Evolutionary conservation across 2,329 filamentous ascomycete species (phyloP), one percentile per base, ranked within the genome.

Genomic region (Colletotrichum sp.): DNA sequence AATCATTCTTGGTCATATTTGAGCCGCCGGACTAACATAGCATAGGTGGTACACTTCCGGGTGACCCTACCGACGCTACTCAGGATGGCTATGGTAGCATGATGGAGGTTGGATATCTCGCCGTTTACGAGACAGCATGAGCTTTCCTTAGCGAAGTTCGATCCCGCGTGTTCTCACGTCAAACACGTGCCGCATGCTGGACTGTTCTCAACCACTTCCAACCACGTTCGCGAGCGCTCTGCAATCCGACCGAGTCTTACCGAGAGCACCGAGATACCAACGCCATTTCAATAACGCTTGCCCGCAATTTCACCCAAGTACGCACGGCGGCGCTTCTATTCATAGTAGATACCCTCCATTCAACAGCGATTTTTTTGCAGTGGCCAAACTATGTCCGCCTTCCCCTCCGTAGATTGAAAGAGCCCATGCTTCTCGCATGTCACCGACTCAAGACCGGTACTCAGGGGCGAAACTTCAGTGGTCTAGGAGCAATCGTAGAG

Each of bases 21-120:
- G 16, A 59, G 18, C n/a, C 24, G 31, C 21, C 24, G 6, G 43
- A 54, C 63, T 43, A 61, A 31, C 63, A 38, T 6, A 6, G 27
- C 63, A 36, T 47, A 74, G 65, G 63, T 21, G 69, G 70, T 24
- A 36, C 36, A 24, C 61, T 71, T 15, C 88, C 88, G 57, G 89
- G 89, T 5, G 31, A 80, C 16, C 89, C 89, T 5, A 87, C 88
- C 75, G 77, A 68, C 6, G 76, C 79, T n/a, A 90, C 89, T 4
- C 73, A 76, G 2, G 87, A 85, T 64, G 84, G 87, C 33, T 85
- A 78, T 21, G 86, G 84, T 54, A 85, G 82, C 78, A 86, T 87
- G 81, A 86, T 90, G 84, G 88, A 90, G 78, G 83, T 89, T 29
- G 84, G 82, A 59, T 89, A 90, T 72, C 86, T 89, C 18, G 87